Conservation (phyloP, 345 rosid species). For the Leavenworthia alabamica region DNA sequence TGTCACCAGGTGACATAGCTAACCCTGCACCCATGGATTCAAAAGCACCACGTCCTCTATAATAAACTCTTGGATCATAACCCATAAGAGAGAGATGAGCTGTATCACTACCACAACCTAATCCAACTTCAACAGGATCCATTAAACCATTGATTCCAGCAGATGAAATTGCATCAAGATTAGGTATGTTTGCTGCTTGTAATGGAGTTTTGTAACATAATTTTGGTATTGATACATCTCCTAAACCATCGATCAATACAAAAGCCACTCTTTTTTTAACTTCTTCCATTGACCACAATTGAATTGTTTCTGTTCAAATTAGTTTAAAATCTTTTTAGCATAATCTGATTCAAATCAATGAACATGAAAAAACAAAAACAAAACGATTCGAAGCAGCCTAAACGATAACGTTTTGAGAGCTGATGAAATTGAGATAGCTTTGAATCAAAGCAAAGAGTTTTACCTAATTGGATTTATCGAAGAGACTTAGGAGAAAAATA, state of each 20-base stretch:
- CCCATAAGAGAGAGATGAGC: conserved; percentile 94
- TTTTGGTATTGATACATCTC: conserved; percentile 80
- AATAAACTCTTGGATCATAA: conserved; percentile 86
- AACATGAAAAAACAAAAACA: not conserved
- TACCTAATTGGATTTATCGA: not conserved
- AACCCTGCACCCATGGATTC: conserved; percentile 98
- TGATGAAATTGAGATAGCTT: not conserved
- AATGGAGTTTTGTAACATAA: conserved; percentile 74
- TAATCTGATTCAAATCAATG: not conserved
- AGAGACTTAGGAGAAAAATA: not conserved
- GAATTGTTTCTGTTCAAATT: not conserved
- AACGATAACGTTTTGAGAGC: not conserved
- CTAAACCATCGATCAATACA: conserved; percentile 83
- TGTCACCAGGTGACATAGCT: conserved; percentile 97
- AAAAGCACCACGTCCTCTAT: conserved; percentile 88
- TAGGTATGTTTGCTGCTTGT: conserved; percentile 66
- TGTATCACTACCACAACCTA: conserved; percentile 97
- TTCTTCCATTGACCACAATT: conserved; percentile 15
- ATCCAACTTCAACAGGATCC: conserved; percentile 99
- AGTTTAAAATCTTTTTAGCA: not conserved
- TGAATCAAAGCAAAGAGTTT: not conserved
- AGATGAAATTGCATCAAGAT: conserved; percentile 78
- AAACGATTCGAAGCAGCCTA: not conserved
- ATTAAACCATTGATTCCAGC: conserved; percentile 90
- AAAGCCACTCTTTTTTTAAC: conserved; percentile 72